Evolutionary conservation across 1,284 basidiomycete genomes (phyloP).

Genomic region (Puccinia triticina): DNA sequence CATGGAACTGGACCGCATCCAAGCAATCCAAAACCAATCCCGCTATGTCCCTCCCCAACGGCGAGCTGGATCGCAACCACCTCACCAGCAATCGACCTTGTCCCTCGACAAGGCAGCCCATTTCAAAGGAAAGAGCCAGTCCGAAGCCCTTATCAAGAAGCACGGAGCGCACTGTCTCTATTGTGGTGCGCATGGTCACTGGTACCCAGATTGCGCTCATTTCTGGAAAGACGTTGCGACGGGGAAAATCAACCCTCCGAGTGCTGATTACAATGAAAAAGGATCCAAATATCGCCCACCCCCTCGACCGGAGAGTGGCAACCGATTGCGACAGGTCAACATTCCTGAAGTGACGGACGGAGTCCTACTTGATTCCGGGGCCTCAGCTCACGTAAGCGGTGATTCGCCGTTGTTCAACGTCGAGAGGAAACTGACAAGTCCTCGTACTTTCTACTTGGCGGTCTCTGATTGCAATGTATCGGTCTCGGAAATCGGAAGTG

Average conservation of each 20-base stretch:
- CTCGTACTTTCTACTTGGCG: background rate
- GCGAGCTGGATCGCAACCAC: background rate
- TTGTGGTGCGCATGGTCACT: background rate
- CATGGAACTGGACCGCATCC: background rate
- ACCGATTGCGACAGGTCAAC: background rate
- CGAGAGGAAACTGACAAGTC: background rate
- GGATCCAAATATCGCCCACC: background rate
- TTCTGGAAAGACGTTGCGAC: constrained; percentile 6
- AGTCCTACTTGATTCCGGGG: too few species aligned
- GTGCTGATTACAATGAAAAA: too few species aligned
- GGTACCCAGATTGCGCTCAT: background rate
- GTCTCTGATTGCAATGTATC: background rate
- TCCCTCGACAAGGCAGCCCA: background rate
- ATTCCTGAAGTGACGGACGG: too few species aligned
- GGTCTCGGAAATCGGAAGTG: background rate
- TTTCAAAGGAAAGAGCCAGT: background rate
- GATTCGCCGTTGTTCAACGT: too few species aligned
- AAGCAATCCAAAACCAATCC: background rate
- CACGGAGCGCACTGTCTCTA: background rate
- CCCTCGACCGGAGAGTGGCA: background rate
- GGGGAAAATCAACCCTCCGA: too few species aligned
- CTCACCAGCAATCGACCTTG: too few species aligned
- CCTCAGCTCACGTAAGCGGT: too few species aligned
- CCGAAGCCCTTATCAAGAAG: background rate
- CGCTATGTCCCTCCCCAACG: too few species aligned